Base-by-base conservation (phyloP, 371 early-diverging fungal genomes). In the Blakeslea trispora region DNA sequence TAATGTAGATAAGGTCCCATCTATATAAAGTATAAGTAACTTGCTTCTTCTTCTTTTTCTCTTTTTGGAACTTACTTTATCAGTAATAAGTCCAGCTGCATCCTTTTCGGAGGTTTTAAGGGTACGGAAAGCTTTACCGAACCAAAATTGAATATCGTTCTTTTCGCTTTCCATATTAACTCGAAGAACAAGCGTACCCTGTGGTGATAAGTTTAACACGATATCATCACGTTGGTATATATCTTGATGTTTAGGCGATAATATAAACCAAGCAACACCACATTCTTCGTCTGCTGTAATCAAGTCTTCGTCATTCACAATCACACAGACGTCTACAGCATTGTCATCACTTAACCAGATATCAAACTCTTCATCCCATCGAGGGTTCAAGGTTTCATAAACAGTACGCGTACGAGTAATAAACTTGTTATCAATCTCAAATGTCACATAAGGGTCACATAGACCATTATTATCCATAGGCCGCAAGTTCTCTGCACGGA, bases 141-240 rank as follows among this genome's bases (percentile, higher is more conserved):
- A 94, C 87, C 92, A 94, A 66, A 94, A 96, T 63, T 93, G 94
- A 11, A 91, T 86, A 59, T 95, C 96, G 44, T 94, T 93, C 42
- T 88, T 87, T 74, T 94, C 96, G 32, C 92, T 92, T 53, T 93
- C 93, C 83, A 95, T 84, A 18, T 91, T 93, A 34, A 95, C 77
- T 13, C 94, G 84, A 24, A 96, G 54, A 46, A 91, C 59, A 35
- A 96, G 63, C 18, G 86, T 82, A 1, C 97, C 97, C 53, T 92
- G 87, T 19, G 93, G 93, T 44, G 88, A 87, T 55, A 96, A 58
- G 46, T 92, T 91, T 50, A 96, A 77, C 56, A 82, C 86, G 6
- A 95, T 69, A 55, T 96, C 96, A 48, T 91, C 90, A 0, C 92
- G 87, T 57, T 87, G 88, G 50, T 81, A 88, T 50, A 84, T 82